These are phyloP conservation scores for Suillus clintonianus DNA, from an alignment of 768 basidiomycete species.

Conservation along the genomic window DNA sequence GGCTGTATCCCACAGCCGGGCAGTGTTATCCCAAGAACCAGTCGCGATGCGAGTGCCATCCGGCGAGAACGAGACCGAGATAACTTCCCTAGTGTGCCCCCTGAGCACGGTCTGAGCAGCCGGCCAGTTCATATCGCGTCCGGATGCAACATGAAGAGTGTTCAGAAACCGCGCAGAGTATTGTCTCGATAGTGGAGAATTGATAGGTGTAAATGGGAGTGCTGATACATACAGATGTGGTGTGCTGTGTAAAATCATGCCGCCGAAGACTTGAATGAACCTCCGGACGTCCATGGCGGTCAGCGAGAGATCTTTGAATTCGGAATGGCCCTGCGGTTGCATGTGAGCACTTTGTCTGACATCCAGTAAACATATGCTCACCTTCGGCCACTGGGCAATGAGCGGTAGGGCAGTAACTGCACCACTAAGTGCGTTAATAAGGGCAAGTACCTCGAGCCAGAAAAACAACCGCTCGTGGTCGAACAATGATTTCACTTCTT, in stretches of 20 bases:
- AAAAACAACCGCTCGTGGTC: constrained; percentile 5
- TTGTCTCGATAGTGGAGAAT: constrained; percentile 19
- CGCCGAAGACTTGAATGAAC: constrained; percentile 16
- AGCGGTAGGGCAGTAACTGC: neutral
- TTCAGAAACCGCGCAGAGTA: neutral
- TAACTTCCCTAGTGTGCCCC: neutral
- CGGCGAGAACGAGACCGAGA: too few species aligned
- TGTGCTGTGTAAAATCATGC: constrained; percentile 12
- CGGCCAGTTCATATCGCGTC: constrained; percentile 15
- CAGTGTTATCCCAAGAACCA: too few species aligned
- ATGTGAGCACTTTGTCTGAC: neutral
- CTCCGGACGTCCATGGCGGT: constrained; percentile 5
- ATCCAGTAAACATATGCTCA: too few species aligned
- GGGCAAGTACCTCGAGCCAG: constrained; percentile 3
- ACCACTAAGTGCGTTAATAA: neutral
- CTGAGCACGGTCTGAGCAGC: constrained; percentile 14
- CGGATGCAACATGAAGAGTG: neutral
- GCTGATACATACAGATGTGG: constrained; percentile 27
- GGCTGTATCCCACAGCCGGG: too few species aligned
- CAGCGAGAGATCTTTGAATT: neutral
- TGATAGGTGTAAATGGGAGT: constrained; percentile 19
- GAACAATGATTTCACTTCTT: constrained; percentile 3
- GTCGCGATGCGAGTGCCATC: too few species aligned
- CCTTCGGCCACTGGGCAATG: neutral
- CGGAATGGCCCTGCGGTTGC: neutral